A percentile compares a stretch with the other conserved stretches of the same genome.
These are phyloP conservation scores for Proliferodiscus dingleyae DNA, from an alignment of 2,329 filamentous ascomycete species.

Conservation along the genomic window DNA sequence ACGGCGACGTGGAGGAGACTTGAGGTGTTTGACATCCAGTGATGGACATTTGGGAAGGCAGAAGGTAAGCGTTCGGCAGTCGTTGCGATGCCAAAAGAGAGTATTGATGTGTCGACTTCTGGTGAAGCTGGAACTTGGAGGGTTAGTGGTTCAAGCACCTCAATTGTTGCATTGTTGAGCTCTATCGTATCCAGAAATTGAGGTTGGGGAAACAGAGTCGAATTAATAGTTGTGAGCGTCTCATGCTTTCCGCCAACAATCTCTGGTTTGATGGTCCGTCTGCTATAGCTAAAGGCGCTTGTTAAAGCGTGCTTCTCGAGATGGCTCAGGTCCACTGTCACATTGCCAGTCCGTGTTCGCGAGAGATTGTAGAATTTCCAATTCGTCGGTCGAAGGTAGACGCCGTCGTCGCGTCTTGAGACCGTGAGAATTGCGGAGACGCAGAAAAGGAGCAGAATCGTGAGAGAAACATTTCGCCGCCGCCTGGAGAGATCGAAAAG, in stretches of 20 bases:
- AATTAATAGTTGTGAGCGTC: slow-evolving; percentile 14
- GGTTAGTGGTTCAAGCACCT: slow-evolving; percentile 7
- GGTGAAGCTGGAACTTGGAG: slow-evolving; percentile 15
- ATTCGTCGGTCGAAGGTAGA: slow-evolving; percentile 3
- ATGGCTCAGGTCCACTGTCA: slow-evolving; percentile 11
- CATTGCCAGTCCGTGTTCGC: neutral
- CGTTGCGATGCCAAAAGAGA: slow-evolving; percentile 26
- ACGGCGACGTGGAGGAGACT: slow-evolving; percentile 19
- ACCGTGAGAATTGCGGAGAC: slow-evolving; percentile 1
- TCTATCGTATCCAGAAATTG: slow-evolving; percentile 7
- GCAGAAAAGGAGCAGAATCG: too few species aligned
- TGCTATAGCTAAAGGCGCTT: slow-evolving; percentile 15
- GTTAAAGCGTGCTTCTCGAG: slow-evolving; percentile 13
- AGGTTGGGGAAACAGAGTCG: slow-evolving; percentile 10
- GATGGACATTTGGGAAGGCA: slow-evolving; percentile 19
- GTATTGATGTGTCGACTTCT: slow-evolving; percentile 18
- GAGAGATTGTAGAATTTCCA: neutral
- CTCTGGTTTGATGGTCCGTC: slow-evolving; percentile 15
- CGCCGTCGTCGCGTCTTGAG: neutral
- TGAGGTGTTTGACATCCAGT: slow-evolving; percentile 22
- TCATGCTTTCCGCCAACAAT: slow-evolving; percentile 6
- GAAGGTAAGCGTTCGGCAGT: slow-evolving; percentile 17
- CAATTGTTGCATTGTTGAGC: slow-evolving; percentile 6
- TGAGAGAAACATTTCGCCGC: too few species aligned
- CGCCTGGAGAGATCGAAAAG: too few species aligned